phyloP scores from a whole-genome alignment of 202 grass and related monocot species.

The Panicum hallii region DNA sequence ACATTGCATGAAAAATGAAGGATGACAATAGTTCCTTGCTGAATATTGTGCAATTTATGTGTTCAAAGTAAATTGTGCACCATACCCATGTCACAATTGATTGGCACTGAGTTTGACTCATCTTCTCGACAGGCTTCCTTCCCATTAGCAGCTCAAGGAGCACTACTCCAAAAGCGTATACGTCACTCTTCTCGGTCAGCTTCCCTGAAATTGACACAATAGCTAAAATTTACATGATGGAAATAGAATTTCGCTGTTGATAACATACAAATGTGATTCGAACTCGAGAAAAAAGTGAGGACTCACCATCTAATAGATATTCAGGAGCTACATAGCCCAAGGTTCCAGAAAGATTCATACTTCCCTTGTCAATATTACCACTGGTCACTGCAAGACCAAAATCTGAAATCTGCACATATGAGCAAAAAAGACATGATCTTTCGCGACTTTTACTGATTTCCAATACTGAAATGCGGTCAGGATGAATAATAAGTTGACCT shows the following conservation, averaged over 20 bases:
- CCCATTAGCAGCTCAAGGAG: conserved; percentile 95
- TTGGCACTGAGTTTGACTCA: conserved; percentile 72
- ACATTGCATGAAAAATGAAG: neutral
- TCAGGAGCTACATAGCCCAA: conserved; percentile 97
- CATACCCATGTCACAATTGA: conserved; percentile 97
- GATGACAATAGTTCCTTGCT: neutral
- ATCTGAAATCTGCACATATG: conserved; percentile 83
- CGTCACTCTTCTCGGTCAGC: conserved; percentile 95
- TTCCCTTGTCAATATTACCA: conserved; percentile 70
- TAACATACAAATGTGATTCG: neutral
- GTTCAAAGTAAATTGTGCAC: conserved; percentile 2
- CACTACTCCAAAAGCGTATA: conserved; percentile 92
- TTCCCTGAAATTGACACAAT: conserved; percentile 68
- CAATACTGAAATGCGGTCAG: conserved; percentile 9
- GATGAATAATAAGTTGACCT: conserved; percentile 38
- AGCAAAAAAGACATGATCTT: neutral
- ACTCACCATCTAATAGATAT: conserved; percentile 81
- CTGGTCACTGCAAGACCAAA: conserved; percentile 89
- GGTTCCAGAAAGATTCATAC: conserved; percentile 79
- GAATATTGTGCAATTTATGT: neutral
- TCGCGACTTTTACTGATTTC: conserved; percentile 16
- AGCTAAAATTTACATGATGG: neutral
- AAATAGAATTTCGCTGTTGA: conserved; percentile 20
- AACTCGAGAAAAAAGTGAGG: conserved; percentile 31
- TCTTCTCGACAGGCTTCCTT: conserved; percentile 89